Evolutionary conservation across 2,329 filamentous ascomycete species (phyloP).

Genomic region (Penicillium sp.): DNA sequence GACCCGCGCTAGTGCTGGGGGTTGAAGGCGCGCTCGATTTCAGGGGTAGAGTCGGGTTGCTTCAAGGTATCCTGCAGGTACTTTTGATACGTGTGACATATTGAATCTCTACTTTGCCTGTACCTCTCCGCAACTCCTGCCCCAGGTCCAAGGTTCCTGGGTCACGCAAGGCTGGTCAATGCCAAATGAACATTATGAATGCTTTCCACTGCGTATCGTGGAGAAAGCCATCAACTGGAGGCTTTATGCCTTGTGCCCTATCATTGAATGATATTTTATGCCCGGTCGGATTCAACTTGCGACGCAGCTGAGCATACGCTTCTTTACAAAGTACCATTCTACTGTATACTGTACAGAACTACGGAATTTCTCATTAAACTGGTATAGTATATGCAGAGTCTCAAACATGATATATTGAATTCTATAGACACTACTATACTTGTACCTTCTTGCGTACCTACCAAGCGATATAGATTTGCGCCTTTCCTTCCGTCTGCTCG

Average conservation of each 20-base stretch:
- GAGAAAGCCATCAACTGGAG: neutral
- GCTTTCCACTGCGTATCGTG: neutral
- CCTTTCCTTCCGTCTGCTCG: neutral
- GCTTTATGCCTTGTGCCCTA: neutral
- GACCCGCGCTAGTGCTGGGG: constrained; percentile 15
- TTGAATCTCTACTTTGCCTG: neutral
- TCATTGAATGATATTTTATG: neutral
- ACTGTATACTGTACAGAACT: neutral
- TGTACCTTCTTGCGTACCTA: neutral
- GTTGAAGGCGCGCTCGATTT: constrained; percentile 17
- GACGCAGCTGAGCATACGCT: neutral
- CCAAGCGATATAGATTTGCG: neutral
- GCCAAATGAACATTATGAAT: neutral
- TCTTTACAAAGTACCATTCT: too few species aligned
- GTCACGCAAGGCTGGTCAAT: constrained; percentile 15
- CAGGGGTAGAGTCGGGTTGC: constrained; percentile 19
- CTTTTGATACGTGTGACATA: neutral
- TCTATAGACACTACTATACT: neutral
- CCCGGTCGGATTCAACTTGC: neutral
- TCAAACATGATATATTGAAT: neutral
- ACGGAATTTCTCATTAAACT: neutral
- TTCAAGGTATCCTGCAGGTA: constrained; percentile 11
- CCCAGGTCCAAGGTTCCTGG: constrained; percentile 12
- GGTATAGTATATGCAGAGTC: neutral
- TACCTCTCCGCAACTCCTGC: constrained; percentile 4